Evolutionary conservation across 2,329 filamentous ascomycete genomes (phyloP).

Genomic region (Ascochyta pisi): DNA sequence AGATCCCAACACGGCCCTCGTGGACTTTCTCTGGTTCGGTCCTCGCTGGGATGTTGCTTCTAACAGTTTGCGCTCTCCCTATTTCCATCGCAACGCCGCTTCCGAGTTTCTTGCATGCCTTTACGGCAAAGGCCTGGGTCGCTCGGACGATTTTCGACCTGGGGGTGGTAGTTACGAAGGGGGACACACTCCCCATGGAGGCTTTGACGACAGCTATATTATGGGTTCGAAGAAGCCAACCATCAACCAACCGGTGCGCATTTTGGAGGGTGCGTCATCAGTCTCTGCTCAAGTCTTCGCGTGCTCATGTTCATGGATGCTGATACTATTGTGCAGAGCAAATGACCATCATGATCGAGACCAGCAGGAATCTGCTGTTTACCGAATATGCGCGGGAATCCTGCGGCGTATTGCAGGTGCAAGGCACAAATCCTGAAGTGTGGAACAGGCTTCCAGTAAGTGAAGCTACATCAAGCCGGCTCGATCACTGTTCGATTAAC

Average conservation of each 20-base stretch:
- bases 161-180: slow-evolving; percentile 40
- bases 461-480: background rate
- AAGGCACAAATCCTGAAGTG: slow-evolving; percentile 48
- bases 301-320: too few relatives aligned
- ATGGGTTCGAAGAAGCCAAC: too few relatives aligned
- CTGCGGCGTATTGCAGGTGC: slow-evolving; percentile 45
- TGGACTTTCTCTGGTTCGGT: slow-evolving; percentile 50
- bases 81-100: slow-evolving; percentile 50
- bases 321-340: slow-evolving; percentile 53
- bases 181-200: slow-evolving; percentile 49
- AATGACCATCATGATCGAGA: slow-evolving; percentile 50
- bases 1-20: slow-evolving; percentile 46
- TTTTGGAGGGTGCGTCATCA: too few relatives aligned
- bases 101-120: slow-evolving; percentile 49
- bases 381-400: slow-evolving; percentile 47
- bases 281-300: too few relatives aligned
- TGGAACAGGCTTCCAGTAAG: slow-evolving; percentile 48
- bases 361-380: slow-evolving; percentile 48
- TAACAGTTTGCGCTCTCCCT: slow-evolving; percentile 49
- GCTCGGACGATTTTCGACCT: slow-evolving; percentile 52
- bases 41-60: slow-evolving; percentile 50
- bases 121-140: slow-evolving; percentile 47
- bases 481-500: background rate
- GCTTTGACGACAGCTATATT: slow-evolving; percentile 9
- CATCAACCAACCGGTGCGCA: too few relatives aligned